These are phyloP conservation scores for Zychaea mexicana DNA, from an alignment of 371 early-diverging fungal genomes.

Conservation along the genomic window DNA sequence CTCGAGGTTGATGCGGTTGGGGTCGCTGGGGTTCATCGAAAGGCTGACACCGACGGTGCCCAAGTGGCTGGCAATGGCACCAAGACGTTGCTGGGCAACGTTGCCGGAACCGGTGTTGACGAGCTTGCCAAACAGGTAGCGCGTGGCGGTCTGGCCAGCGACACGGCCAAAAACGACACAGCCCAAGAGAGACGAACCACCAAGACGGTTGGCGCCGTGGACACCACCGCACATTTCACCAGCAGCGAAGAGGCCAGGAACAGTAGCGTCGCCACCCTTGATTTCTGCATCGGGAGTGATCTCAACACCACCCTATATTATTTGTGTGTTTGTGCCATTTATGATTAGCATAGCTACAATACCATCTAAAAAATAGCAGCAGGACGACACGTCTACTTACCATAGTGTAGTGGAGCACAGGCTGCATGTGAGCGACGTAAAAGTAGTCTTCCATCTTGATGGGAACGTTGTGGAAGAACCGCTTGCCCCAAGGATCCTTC, in stretches of 20 bases:
- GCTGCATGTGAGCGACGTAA: conserved; percentile 88
- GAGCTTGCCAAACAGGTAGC: conserved; percentile 63
- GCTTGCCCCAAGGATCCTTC: conserved; percentile 90
- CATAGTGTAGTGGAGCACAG: conserved; percentile 96
- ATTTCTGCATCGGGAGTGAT: conserved; percentile 83
- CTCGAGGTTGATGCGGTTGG: conserved; percentile 66
- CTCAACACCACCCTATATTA: conserved; percentile 83
- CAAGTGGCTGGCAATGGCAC: conserved; percentile 72
- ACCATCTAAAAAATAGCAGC: too few relatives aligned
- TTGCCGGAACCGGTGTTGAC: conserved; percentile 41
- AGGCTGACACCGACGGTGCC: conserved; percentile 64
- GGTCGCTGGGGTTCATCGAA: conserved; percentile 43
- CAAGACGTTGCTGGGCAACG: conserved; percentile 72
- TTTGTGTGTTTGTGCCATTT: too few relatives aligned
- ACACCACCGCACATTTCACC: conserved; percentile 85
- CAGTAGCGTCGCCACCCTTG: conserved; percentile 59
- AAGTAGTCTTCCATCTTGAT: conserved; percentile 75
- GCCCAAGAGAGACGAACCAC: conserved; percentile 69
- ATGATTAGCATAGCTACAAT: too few relatives aligned
- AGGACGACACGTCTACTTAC: conserved; percentile 35
- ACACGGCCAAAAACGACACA: conserved; percentile 98
- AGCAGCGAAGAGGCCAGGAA: conserved; percentile 88
- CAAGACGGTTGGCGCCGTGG: conserved; percentile 58
- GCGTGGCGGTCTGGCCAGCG: conserved; percentile 80
- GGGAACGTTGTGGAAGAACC: conserved; percentile 85